Conservation (phyloP, 768 basidiomycete species). For the Tubosaeta brunneosetosa region DNA sequence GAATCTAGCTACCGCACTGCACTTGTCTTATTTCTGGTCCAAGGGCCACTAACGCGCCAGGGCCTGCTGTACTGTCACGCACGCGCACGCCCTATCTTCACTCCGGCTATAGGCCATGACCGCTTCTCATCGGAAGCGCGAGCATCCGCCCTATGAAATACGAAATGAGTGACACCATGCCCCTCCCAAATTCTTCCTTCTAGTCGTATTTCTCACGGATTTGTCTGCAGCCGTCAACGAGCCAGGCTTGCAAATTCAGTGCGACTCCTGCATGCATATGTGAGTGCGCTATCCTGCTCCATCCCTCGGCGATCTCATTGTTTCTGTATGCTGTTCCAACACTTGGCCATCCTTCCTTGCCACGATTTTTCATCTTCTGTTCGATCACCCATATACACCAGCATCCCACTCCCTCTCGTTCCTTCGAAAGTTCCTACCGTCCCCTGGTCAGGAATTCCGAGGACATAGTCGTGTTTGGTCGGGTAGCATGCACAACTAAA, state of each 20-base stretch:
- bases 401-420: too few relatives aligned
- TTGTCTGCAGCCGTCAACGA: constrained; percentile 62
- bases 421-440: too few relatives aligned
- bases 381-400: too few relatives aligned
- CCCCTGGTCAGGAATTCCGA: too few relatives aligned
- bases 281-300: too few relatives aligned
- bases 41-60: background rate
- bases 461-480: too few relatives aligned
- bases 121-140: constrained; percentile 62
- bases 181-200: background rate
- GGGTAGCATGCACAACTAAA: too few relatives aligned
- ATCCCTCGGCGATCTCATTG: too few relatives aligned
- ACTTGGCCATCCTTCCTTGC: too few relatives aligned
- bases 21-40: background rate
- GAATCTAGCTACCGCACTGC: background rate
- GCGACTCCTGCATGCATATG: constrained; percentile 77
- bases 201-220: constrained; percentile 27
- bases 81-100: background rate
- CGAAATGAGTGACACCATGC: constrained; percentile 53
- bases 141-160: constrained; percentile 60
- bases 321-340: too few relatives aligned
- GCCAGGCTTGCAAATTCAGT: constrained; percentile 77
- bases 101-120: constrained; percentile 41
- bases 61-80: background rate
- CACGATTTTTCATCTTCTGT: too few relatives aligned